Evolutionary conservation across 1,284 basidiomycete genomes (phyloP).

Genomic region (Exobasidium rhododendri): DNA sequence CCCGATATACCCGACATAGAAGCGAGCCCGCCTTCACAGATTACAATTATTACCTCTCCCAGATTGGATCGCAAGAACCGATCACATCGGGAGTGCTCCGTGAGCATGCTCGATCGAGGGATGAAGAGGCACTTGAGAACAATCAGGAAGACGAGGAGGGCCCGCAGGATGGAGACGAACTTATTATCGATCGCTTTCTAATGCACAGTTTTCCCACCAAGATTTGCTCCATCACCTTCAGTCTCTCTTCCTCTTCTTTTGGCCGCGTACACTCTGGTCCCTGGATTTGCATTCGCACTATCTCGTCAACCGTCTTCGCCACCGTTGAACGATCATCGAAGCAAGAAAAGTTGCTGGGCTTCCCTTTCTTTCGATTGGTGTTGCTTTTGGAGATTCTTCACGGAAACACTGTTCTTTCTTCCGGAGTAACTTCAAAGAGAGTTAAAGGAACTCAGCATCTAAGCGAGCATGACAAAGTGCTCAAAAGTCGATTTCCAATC

Average conservation of each 20-base stretch:
- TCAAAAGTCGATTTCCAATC: background rate
- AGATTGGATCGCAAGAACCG: background rate
- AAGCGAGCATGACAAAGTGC: background rate
- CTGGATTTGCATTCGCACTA: constrained; percentile 5
- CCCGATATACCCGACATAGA: background rate
- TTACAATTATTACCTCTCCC: background rate
- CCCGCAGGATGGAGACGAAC: background rate
- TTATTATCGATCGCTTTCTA: background rate
- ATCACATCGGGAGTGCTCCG: background rate
- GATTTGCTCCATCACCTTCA: background rate
- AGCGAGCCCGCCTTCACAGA: background rate
- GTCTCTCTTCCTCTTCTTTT: background rate
- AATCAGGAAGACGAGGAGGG: background rate
- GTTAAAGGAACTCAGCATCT: background rate
- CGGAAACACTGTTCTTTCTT: background rate
- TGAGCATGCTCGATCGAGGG: background rate
- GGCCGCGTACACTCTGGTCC: background rate
- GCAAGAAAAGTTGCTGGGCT: background rate
- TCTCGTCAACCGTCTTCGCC: constrained; percentile 6
- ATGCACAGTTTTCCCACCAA: background rate
- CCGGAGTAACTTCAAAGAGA: background rate
- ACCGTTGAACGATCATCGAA: background rate
- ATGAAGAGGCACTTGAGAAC: background rate
- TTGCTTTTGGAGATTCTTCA: background rate
- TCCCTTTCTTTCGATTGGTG: background rate